Base-by-base conservation (phyloP, 805 yeast species). In the Yueomyces sp. region DNA sequence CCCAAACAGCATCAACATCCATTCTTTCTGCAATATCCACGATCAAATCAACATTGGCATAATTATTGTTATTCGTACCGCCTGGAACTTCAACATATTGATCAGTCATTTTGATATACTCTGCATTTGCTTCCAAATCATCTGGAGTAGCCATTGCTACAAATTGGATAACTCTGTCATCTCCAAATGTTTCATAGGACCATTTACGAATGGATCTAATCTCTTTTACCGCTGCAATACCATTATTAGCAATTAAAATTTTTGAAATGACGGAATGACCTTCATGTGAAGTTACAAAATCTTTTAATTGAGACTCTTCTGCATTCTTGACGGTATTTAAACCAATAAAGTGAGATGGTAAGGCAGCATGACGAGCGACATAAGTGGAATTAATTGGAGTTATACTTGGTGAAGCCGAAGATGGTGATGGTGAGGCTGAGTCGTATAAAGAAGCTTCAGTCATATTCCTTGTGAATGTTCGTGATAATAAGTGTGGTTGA, bases 71-170 rank as follows among this genome's bases (percentile, higher is more conserved):
- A 69, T 94, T 94, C 44, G 98, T 92, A 45, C 98, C 98, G 59
- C 99, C 99, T 45, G 99, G 97, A 40, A 92, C 98, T 62, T 88
- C 96, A 48, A 92, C 85, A 60, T 84, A 90, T 67, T 90, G 96
- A 64, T 92, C 99, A 39, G 98, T 98, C 97, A 92, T 90, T 64
- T 97, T 77, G 60, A 92, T 86, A 65, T 92, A 92, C 64, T 92
- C 99, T 27, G 98, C 94, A 56, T 94, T 94, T 49, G 96, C 95
- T 54, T 76, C 87, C 53, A 92, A 69, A 70, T 92, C 99, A 64
- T 92, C 99, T n/a, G 98, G 98, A 26, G 99, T 92, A 46, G 98
- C 97, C 99, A 92, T 92, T 38, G 85, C 97, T 34, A 90, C 92
- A 61, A 92, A 94, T 55, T 85, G 85, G 51, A 92, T 84, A 45